Conservation (phyloP, 192 early-diverging fungal genomes). For the Linderina pennispora region DNA sequence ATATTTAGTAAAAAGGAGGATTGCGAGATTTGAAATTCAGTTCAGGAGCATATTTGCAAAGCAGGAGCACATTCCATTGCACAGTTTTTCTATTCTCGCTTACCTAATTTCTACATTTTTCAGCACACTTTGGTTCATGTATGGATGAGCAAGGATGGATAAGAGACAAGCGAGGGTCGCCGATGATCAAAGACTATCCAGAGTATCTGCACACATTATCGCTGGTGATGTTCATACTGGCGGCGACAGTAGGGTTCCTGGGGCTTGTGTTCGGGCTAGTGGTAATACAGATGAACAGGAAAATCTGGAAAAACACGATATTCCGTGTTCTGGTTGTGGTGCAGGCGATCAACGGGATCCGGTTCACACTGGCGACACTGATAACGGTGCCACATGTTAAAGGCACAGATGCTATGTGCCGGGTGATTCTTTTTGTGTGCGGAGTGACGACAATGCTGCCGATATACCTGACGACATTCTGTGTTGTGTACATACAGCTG, state of each 20-base stretch:
- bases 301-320: not conserved
- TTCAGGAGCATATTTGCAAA: too few relatives aligned
- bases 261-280: not conserved
- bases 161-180: too few relatives aligned
- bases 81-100: too few relatives aligned
- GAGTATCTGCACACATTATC: not conserved
- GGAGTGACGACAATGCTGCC: slow-evolving; percentile 3
- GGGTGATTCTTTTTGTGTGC: slow-evolving; percentile 16
- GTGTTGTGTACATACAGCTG: slow-evolving; percentile 35
- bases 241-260: not conserved
- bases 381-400: too few relatives aligned
- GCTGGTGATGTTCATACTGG: not conserved
- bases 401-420: slow-evolving; percentile 2
- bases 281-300: not conserved
- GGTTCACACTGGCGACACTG: too few relatives aligned
- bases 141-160: too few relatives aligned
- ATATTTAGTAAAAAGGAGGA: too few relatives aligned
- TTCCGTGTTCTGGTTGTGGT: not conserved
- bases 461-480: slow-evolving; percentile 12
- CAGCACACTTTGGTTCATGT: too few relatives aligned
- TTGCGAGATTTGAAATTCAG: too few relatives aligned
- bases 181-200: too few relatives aligned
- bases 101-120: too few relatives aligned
- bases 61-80: too few relatives aligned
- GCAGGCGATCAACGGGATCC: not conserved